Conservation (phyloP, 2,329 filamentous ascomycete genomes). For the Elsinoe batatas region DNA sequence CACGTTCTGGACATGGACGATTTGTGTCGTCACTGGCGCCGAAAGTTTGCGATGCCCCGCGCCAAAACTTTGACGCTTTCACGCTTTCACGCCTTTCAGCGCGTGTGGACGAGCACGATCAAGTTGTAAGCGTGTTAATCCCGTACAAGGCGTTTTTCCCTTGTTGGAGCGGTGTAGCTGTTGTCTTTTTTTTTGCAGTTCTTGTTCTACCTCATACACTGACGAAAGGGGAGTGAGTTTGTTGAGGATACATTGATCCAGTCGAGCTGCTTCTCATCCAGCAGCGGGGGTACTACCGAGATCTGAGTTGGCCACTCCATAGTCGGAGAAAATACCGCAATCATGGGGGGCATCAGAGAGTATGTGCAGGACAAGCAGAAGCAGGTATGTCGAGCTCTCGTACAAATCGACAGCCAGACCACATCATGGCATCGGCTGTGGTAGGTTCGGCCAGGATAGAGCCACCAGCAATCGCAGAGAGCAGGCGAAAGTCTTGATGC, state of each 20-base stretch:
- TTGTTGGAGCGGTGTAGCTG: background rate
- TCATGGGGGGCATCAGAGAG: constrained; percentile 19
- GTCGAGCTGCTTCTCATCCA: background rate
- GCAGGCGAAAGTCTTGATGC: background rate
- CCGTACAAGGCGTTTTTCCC: background rate
- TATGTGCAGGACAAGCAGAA: constrained; percentile 23
- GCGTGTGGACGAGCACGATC: background rate
- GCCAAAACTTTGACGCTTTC: background rate
- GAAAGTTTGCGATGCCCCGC: background rate
- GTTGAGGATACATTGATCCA: background rate
- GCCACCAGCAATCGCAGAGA: background rate
- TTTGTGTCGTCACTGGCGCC: background rate
- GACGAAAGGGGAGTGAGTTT: background rate
- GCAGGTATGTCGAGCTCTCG: constrained; percentile 18
- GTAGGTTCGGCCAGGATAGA: background rate
- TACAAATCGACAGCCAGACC: background rate
- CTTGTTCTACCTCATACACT: too few species aligned
- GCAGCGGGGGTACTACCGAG: background rate
- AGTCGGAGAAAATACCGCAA: background rate
- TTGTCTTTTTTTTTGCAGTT: background rate
- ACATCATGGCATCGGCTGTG: background rate
- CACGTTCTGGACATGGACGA: background rate
- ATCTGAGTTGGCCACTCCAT: background rate
- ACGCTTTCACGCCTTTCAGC: background rate
- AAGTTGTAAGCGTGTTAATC: background rate